Evolutionary conservation across 2,329 filamentous ascomycete species (phyloP).

Genomic region (Claviceps sp.): DNA sequence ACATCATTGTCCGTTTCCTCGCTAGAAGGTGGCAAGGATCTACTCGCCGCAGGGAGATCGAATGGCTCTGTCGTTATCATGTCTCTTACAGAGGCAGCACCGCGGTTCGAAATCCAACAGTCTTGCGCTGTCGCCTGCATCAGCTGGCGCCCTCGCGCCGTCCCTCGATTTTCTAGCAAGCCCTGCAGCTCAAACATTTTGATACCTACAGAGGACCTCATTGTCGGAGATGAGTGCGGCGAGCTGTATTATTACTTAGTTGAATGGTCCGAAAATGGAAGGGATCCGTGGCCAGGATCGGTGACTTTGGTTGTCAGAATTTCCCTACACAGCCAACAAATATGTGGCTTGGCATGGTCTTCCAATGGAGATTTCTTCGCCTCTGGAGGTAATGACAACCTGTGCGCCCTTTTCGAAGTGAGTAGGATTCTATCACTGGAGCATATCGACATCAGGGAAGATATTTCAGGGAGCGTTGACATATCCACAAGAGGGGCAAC

Average conservation of each 20-base stretch:
- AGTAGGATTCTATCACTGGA: constrained; percentile 35
- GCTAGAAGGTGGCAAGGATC: constrained; percentile 55
- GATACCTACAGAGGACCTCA: constrained; percentile 65
- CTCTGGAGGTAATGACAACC: constrained; percentile 85
- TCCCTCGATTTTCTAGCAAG: constrained; percentile 37
- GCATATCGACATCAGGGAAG: constrained; percentile 2
- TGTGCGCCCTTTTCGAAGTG: constrained; percentile 68
- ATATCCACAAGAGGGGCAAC: constrained; percentile 6
- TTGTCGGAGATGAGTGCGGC: constrained; percentile 75
- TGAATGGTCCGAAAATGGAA: constrained; percentile 65
- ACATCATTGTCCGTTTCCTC: constrained; percentile 91
- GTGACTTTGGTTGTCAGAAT: constrained; percentile 69
- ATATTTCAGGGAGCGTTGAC: neutral
- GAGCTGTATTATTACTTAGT: constrained; percentile 79
- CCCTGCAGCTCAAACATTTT: constrained; percentile 30
- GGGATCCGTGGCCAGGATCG: constrained; percentile 60
- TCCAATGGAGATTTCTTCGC: constrained; percentile 63
- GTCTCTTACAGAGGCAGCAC: constrained; percentile 56
- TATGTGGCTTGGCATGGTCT: constrained; percentile 89
- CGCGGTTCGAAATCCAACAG: constrained; percentile 65
- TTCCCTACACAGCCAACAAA: constrained; percentile 69
- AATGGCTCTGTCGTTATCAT: constrained; percentile 65
- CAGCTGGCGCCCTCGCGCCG: constrained; percentile 59
- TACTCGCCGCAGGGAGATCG: constrained; percentile 74
- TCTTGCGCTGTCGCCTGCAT: constrained; percentile 64